Percentiles rank a stretch among this genome's conserved stretches.
phyloP scores from a whole-genome alignment of 306 rosid species.

The Oemleria cerasiformis region DNA sequence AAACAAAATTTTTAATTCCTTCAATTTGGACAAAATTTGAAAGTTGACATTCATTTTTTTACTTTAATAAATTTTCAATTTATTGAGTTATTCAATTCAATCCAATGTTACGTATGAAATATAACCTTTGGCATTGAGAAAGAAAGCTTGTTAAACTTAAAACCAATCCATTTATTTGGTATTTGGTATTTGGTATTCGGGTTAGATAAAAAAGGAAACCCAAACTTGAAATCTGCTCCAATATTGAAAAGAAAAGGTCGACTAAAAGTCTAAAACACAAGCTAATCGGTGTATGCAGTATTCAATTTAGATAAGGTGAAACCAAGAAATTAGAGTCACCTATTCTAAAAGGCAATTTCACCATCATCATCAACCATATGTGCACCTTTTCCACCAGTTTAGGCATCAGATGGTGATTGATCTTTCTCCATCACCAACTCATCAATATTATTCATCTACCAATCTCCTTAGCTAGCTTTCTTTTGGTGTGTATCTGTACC shows the following conservation, averaged over 20 bases:
- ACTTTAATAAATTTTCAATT: too few relatives aligned
- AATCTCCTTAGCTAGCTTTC: neutral
- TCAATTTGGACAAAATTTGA: too few relatives aligned
- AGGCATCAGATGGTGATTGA: constrained; percentile 21
- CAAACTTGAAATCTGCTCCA: neutral
- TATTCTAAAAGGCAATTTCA: neutral
- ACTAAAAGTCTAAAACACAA: too few relatives aligned
- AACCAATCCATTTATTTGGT: too few relatives aligned
- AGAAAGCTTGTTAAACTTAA: too few relatives aligned
- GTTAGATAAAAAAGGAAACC: too few relatives aligned
- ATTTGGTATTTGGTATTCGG: too few relatives aligned
- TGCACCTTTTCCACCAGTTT: neutral
- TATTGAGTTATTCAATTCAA: too few relatives aligned
- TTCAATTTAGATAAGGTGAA: neutral
- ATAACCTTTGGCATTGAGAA: too few relatives aligned
- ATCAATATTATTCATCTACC: constrained; percentile 1
- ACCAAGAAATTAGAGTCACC: neutral
- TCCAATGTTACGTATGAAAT: too few relatives aligned
- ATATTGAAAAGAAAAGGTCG: neutral
- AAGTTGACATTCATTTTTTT: too few relatives aligned
- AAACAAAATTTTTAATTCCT: too few relatives aligned
- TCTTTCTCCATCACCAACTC: constrained; percentile 1
- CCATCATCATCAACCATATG: neutral
- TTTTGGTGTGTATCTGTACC: neutral
- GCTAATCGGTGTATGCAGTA: neutral